phyloP scores from a whole-genome alignment of 73 alveolate genomes.

The Paramecium sexaurelia region DNA sequence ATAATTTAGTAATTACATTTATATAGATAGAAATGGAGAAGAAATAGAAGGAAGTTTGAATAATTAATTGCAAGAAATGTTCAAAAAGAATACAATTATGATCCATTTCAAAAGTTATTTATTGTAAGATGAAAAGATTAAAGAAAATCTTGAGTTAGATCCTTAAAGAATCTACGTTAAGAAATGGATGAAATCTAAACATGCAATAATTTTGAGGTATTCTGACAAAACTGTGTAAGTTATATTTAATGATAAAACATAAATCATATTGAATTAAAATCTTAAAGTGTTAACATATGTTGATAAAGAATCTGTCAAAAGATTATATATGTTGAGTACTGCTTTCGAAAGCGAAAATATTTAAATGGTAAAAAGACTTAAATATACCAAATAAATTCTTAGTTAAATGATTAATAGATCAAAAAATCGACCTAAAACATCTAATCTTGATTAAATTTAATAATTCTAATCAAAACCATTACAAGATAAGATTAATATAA shows the following conservation, averaged over 20 bases:
- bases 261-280: slow-evolving; percentile 87
- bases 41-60: not conserved
- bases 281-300: slow-evolving; percentile 94
- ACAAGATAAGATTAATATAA: not conserved
- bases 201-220: slow-evolving; percentile 95
- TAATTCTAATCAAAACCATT: not conserved
- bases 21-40: slow-evolving; percentile 77
- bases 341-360: slow-evolving; percentile 90
- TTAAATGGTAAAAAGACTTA: slow-evolving; percentile 96
- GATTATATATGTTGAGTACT: slow-evolving; percentile 81
- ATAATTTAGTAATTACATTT: not conserved
- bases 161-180: slow-evolving; percentile 77
- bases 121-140: not conserved
- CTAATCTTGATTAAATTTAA: not conserved
- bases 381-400: slow-evolving; percentile 90
- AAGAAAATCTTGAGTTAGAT: not conserved
- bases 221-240: slow-evolving; percentile 96
- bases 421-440: not conserved
- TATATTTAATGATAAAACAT: slow-evolving; percentile 93
- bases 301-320: slow-evolving; percentile 94
- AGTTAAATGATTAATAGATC: not conserved
- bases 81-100: slow-evolving; percentile 49
- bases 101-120: slow-evolving; percentile 54
- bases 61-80: not conserved
- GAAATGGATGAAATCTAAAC: slow-evolving; percentile 96